These are phyloP conservation scores for Hypoxylon sp. DNA, from an alignment of 2,329 filamentous ascomycete species.

Conservation along the genomic window DNA sequence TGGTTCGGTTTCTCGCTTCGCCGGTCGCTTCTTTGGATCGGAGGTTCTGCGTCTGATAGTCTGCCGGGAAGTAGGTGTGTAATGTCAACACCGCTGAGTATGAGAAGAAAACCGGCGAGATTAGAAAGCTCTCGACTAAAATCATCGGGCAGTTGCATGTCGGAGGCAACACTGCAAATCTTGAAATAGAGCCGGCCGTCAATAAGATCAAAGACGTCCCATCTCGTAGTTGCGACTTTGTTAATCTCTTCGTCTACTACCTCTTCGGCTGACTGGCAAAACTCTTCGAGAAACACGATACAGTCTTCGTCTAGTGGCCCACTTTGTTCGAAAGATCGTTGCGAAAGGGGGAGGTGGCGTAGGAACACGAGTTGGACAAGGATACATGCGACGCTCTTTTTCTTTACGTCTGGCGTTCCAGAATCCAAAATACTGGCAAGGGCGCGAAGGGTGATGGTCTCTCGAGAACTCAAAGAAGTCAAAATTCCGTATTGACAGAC, in stretches of 20 bases:
- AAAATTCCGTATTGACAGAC: constrained; percentile 12
- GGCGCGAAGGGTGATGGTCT: constrained; percentile 37
- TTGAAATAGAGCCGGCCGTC: constrained; percentile 49
- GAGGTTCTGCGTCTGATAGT: constrained; percentile 7
- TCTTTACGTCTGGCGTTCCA: constrained; percentile 1
- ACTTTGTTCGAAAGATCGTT: constrained; percentile 37
- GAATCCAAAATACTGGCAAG: constrained; percentile 39
- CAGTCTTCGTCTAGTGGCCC: not conserved
- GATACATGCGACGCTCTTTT: constrained; percentile 36
- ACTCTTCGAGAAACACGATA: constrained; percentile 24
- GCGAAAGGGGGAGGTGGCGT: constrained; percentile 40
- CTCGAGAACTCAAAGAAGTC: constrained; percentile 38
- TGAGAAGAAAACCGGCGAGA: constrained; percentile 10
- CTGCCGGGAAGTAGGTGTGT: not conserved
- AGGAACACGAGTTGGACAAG: constrained; percentile 47
- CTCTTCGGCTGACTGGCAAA: constrained; percentile 27
- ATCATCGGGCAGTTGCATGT: constrained; percentile 24
- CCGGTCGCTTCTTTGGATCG: not conserved
- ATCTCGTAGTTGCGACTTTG: constrained; percentile 26
- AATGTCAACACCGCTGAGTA: constrained; percentile 11
- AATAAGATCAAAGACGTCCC: constrained; percentile 51
- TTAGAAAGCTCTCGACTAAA: constrained; percentile 36
- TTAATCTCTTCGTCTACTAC: constrained; percentile 9
- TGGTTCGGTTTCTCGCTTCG: constrained; percentile 3
- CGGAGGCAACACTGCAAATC: constrained; percentile 11